Base-by-base conservation (phyloP, 2,329 filamentous ascomycete genomes). In the Coniochaeta sp. region DNA sequence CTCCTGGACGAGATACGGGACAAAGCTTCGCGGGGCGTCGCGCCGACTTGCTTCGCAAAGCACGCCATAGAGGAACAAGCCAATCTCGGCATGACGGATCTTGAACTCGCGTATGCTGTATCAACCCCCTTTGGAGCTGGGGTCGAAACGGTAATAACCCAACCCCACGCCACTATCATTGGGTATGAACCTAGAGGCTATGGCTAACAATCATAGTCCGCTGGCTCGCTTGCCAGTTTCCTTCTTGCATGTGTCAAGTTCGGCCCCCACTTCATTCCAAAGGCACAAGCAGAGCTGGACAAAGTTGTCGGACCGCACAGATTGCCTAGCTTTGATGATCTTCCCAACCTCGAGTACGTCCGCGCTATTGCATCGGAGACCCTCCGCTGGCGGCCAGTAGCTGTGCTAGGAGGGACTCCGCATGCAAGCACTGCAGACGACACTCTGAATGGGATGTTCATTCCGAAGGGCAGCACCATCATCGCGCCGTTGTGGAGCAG, bases 221-320 rank as follows among this genome's bases (percentile, higher is more conserved):
- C 64, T 67, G 83, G 60, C 61, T 84, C 70, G 61, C 77, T 69
- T 62, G 79, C 62, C 0, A 84, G 73, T n/a, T 77, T 84, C 65
- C 72, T 81, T 22, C 72, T 85, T 0, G 81, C 80, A 0, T 83
- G 83, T 68, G 76, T 73, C 17, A 71, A 81, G n/a, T 79, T 78
- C 34, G 79, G 77, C 1, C 78, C 77, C 0, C 75, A 77, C 8
- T 78, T 81, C 19, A 76, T 83, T 26, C 74, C 74, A 0, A 67
- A 64, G 67, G 77, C 65, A 64, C 78, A 72, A 9, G 70, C 70
- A 17, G 75, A 78, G 54, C 69, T 78, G 0, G 74, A 77, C 38
- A 62, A 68, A 3, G 71, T 77, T 0, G 68, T 77, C 0, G 75
- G 80, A 1, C 59, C 60, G 0, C 68, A 74, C 0, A 68, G 74